These are phyloP conservation scores for Naegleria gruberi DNA, from an alignment of 208 protist genomes.

Conservation along the genomic window DNA sequence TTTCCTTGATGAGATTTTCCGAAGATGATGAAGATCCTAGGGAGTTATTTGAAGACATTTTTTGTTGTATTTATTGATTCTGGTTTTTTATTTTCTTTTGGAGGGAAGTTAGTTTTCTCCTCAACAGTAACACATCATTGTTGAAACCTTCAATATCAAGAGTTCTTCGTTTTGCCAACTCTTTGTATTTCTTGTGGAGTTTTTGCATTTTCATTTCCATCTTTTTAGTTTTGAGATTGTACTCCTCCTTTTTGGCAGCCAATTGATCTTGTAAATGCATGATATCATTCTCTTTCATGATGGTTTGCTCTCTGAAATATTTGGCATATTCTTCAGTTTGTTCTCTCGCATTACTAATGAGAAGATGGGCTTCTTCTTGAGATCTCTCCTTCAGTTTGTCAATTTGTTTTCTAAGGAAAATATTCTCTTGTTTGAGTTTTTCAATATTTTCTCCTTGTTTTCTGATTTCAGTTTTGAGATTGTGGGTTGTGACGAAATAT, in stretches of 20 bases:
- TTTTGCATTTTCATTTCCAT: not conserved
- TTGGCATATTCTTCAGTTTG: constrained; percentile 5
- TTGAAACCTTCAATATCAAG: constrained; percentile 1
- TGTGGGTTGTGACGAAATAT: not conserved
- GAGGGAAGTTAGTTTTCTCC: not conserved
- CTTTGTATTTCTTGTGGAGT: not conserved
- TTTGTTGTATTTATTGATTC: not conserved
- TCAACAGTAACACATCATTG: not conserved
- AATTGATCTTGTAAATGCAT: constrained; percentile 5
- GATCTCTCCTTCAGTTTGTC: constrained; percentile 2
- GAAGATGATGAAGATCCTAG: not conserved
- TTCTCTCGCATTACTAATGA: not conserved
- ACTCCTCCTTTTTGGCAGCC: not conserved
- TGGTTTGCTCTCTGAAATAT: constrained; percentile 17
- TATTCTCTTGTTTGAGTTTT: not conserved
- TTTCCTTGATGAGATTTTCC: not conserved
- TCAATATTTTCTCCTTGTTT: constrained; percentile 1
- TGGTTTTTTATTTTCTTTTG: not conserved
- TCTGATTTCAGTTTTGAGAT: not conserved
- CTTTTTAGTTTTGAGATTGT: not conserved
- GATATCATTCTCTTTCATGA: constrained; percentile 8
- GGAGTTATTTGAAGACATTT: not conserved
- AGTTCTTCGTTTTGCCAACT: not conserved
- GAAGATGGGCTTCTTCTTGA: not conserved
- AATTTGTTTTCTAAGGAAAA: not conserved